Base-by-base conservation (phyloP, 495 filamentous ascomycete species). In the Pseudomonodictys pantanalensis region DNA sequence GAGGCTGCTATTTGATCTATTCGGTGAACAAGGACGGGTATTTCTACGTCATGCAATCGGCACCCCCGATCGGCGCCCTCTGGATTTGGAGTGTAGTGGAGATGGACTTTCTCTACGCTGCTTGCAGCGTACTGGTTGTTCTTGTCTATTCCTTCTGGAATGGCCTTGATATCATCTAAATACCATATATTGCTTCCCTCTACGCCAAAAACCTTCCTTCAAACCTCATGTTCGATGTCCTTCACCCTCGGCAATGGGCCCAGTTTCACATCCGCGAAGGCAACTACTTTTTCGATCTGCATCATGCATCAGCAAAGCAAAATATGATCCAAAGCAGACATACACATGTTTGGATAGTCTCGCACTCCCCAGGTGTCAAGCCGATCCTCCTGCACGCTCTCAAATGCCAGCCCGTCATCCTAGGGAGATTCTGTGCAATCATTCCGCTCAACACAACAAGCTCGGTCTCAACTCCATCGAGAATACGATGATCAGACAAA, bases 61-160 rank as follows among this genome's bases (percentile, higher is more conserved):
- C 91, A 0, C 93, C 93, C 20, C 83, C 90, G 20, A 70, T 95
- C n/a, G 95, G 91, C 1, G 91, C 88, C 15, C 70, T 97, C 18
- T 96, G 92, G 92, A 83, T 98, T 12, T 98, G 92, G 93, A 86
- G 86, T 17, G 84, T 96, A 30, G 76, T 96, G 45, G 93, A 98
- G 73, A 81, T 97, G 75, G 75, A 86, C n/a, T 76, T 95, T 52
- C 71, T 78, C 2, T 84, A 79, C 48, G 87, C 89, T 1, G 68
- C 85, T 7, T 69, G 79, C 28, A 89, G 84, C 65, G 69, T 87
- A 41, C 72, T 80, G 8, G 73, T 78, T 9, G 76, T 90, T 38
- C 81, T 77, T 2, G 73, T 71, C 1, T 97, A 86, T 77, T 78
- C 87, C 3, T 88, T 83, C 80, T 84, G 77, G 72, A 83, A 81